These are phyloP conservation scores for Leccinum fallax DNA, from an alignment of 1,284 basidiomycete genomes.

Conservation along the genomic window DNA sequence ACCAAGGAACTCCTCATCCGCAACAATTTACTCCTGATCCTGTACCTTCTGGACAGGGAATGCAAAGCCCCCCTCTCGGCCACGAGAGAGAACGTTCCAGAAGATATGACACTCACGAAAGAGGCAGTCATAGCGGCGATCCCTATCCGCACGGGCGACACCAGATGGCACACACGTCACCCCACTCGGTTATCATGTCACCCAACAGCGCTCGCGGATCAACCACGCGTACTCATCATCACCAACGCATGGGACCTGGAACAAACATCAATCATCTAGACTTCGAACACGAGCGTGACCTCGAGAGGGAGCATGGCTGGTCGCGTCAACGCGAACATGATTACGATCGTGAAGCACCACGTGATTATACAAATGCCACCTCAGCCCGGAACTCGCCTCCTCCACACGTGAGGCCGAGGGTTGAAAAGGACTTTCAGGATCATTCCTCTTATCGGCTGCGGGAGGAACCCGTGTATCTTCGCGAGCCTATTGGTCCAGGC, in stretches of 20 bases:
- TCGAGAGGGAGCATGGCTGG: conserved; percentile 45
- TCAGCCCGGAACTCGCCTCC: conserved; percentile 42
- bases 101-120: conserved; percentile 45
- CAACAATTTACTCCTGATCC: conserved; percentile 48
- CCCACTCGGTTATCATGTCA: conserved; percentile 38
- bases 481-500: conserved; percentile 40
- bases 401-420: conserved; percentile 40
- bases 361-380: conserved; percentile 32
- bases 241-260: conserved; percentile 67
- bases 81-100: conserved; percentile 47
- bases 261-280: conserved; percentile 53
- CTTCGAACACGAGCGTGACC: conserved; percentile 47
- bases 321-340: conserved; percentile 51
- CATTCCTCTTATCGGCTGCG: conserved; percentile 43
- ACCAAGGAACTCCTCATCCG: conserved; percentile 35
- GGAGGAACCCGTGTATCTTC: conserved; percentile 49
- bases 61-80: conserved; percentile 52
- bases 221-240: conserved; percentile 52
- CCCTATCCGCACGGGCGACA: conserved; percentile 35
- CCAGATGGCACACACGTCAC: conserved; percentile 41
- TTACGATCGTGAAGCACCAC: conserved; percentile 42
- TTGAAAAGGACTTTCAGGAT: conserved; percentile 40
- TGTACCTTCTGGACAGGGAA: conserved; percentile 44
- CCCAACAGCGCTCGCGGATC: conserved; percentile 37
- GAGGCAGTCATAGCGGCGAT: conserved; percentile 31